These are phyloP conservation scores for Apiotrichum laibachii DNA, from an alignment of 1,284 basidiomycete genomes.

Conservation along the genomic window DNA sequence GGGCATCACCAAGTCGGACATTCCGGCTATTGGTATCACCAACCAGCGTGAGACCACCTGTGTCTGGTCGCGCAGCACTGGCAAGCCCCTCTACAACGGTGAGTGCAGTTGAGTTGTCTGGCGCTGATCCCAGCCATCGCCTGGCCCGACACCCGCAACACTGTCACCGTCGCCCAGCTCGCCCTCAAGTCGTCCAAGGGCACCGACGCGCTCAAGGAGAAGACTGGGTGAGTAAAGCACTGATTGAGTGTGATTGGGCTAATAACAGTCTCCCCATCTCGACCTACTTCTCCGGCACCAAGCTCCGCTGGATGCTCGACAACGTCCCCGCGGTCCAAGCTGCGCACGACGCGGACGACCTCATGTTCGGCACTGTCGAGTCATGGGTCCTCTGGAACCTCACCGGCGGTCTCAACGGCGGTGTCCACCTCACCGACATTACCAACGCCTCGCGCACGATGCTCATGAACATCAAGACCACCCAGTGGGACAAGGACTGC, in stretches of 20 bases:
- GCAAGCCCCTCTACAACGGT: conserved; percentile 72
- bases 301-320: conserved; percentile 95
- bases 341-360: conserved; percentile 77
- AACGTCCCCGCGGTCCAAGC: conserved; percentile 73
- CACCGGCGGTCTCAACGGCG: conserved; percentile 66
- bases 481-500: conserved; percentile 79
- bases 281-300: conserved; percentile 95
- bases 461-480: conserved; percentile 76
- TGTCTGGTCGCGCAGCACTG: conserved; percentile 86
- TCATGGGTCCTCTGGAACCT: conserved; percentile 80
- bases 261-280: conserved; percentile 69
- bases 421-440: conserved; percentile 88
- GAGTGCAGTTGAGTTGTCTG: background rate
- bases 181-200: conserved; percentile 11
- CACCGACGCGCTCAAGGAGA: conserved; percentile 16
- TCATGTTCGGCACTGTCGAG: conserved; percentile 92
- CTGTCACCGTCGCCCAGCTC: conserved; percentile 15
- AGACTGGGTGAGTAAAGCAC: conserved; percentile 13
- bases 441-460: conserved; percentile 96
- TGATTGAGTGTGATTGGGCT: background rate
- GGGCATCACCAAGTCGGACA: conserved; percentile 68
- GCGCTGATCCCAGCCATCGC: conserved; percentile 65
- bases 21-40: conserved; percentile 86
- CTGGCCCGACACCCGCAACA: conserved; percentile 86
- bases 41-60: conserved; percentile 97